Base-by-base conservation (phyloP, 140 eudicot species). In the Cichorium intybus region DNA sequence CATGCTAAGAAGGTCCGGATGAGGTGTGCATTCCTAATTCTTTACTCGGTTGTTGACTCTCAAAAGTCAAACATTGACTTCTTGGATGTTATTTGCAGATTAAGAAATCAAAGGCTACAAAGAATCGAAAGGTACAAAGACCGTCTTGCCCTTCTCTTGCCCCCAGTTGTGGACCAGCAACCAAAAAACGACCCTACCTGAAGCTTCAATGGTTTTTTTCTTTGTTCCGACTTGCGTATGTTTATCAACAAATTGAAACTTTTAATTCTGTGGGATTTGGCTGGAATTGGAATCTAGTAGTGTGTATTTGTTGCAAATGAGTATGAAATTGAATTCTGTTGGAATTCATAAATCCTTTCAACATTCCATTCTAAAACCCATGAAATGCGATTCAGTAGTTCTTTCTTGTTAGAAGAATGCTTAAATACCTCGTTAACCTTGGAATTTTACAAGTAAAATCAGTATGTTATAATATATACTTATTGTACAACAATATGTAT, bases 81-180 rank as follows among this genome's bases (percentile, higher is more conserved):
- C 53, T 3, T 33, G 7, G 49, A 33, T 72, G 59, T 3, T 64
- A 16, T 7, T 62, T 68, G 70, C 79, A 87, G 96, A 73, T 74
- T 87, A 64, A 84, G 94, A 55, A 90, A 87, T 64, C 88, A 82
- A 78, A 76, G 96, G 62, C 81, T 84, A 12, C 81, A 80, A 54
- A 71, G 81, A 68, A 90, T 90, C 28, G 87, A 85, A 47, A 82
- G 97, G 81, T 87, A 87, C 83, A 90, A 87, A 74, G 76, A 82
- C 52, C 87, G 97, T 66, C 95, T 90, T 24, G 90, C 90, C 34
- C 96, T 90, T 64, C 97, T 90, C 66, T 79, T 90, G 46, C 97
- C 97, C 28, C 87, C 95, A 7, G 74, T 90, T 24, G 91, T 67
- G 8, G 92, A 89, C 28, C 95, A 79, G 64, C 95, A 76, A 31